phyloP scores from a whole-genome alignment of 805 yeast species.

The Lachancea quebecensis region DNA sequence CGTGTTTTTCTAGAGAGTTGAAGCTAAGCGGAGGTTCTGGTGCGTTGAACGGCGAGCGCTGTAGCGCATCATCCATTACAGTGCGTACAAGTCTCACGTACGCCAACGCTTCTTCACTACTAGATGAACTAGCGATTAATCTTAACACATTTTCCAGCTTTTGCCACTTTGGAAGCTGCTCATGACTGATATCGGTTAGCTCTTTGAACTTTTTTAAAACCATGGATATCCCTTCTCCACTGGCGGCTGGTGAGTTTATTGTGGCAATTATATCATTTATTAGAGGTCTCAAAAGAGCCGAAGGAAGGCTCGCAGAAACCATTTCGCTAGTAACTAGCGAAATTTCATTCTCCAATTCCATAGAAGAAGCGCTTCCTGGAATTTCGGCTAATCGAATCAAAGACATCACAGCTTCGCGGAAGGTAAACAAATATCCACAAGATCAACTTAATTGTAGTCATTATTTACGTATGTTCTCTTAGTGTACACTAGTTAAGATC shows the following conservation, averaged over 20 bases:
- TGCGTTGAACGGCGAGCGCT: not conserved
- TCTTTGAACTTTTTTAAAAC: conserved; percentile 15
- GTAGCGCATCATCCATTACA: conserved; percentile 11
- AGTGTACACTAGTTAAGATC: conserved; percentile 22
- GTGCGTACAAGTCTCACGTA: conserved; percentile 18
- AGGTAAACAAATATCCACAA: conserved; percentile 7
- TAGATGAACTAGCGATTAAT: conserved; percentile 13
- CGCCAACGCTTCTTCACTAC: conserved; percentile 15
- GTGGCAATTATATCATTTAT: conserved; percentile 15
- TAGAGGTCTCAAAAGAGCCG: conserved; percentile 10
- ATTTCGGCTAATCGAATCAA: not conserved
- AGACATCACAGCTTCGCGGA: not conserved
- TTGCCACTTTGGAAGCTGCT: conserved; percentile 18
- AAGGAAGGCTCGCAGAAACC: conserved; percentile 22
- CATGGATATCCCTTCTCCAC: conserved; percentile 16
- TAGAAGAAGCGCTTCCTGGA: conserved; percentile 2
- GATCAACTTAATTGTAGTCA: not conserved
- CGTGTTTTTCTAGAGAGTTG: conserved; percentile 11
- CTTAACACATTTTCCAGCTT: conserved; percentile 15
- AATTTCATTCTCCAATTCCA: conserved; percentile 22
- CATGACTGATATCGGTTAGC: conserved; percentile 12
- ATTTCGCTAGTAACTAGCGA: conserved; percentile 19
- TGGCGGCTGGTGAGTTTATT: conserved; percentile 14
- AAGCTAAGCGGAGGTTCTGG: conserved; percentile 5
- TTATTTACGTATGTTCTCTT: not conserved